These are phyloP conservation scores for Coffea canephora DNA, from an alignment of 257 asterid species.

Conservation along the genomic window DNA sequence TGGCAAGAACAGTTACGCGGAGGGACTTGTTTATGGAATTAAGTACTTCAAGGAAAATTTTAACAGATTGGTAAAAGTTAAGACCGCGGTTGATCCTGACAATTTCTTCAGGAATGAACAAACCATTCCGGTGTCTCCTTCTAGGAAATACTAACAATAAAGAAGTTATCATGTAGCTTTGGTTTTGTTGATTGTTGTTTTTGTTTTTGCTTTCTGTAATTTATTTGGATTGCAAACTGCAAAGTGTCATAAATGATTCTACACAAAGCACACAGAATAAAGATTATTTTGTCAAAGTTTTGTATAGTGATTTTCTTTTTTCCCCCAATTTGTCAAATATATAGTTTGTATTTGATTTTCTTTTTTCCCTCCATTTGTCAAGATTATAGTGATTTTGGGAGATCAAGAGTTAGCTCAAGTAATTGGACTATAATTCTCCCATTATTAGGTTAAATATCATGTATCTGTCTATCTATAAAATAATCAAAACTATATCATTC, in stretches of 20 bases:
- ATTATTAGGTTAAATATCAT: no score
- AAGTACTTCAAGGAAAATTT: slow-evolving; percentile 23
- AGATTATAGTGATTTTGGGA: no score
- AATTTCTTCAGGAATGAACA: slow-evolving; percentile 31
- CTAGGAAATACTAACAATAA: neutral
- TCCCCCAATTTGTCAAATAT: neutral
- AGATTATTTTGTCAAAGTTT: neutral
- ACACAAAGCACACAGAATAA: neutral
- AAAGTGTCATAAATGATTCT: neutral
- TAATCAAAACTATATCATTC: no score
- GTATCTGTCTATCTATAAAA: no score
- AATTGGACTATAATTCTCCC: no score
- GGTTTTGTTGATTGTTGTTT: neutral
- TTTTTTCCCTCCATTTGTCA: neutral
- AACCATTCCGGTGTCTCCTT: slow-evolving; percentile 21
- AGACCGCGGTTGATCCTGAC: slow-evolving; percentile 26
- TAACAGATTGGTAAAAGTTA: slow-evolving; percentile 23
- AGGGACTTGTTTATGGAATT: slow-evolving; percentile 22
- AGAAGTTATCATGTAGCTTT: neutral
- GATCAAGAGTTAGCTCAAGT: no score
- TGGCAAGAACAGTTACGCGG: slow-evolving; percentile 9
- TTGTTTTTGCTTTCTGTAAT: neutral
- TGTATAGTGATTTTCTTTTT: neutral
- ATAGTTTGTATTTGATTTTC: neutral
- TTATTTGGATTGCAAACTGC: neutral